phyloP scores from a whole-genome alignment of 169 alveolate species.

The Ichthyophthirius multifiliis region DNA sequence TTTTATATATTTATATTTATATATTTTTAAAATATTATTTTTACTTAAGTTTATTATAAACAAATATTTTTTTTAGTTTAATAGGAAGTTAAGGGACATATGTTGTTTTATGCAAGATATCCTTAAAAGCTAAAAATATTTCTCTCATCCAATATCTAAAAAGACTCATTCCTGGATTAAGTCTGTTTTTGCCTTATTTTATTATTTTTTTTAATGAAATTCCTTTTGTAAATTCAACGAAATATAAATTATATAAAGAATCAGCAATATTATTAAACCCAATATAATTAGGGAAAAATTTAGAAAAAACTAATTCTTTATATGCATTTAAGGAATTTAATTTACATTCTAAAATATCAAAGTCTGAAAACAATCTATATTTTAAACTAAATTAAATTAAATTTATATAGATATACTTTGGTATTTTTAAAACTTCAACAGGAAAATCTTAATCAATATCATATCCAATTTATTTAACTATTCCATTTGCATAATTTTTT shows the following conservation, averaged over 20 bases:
- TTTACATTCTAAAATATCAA: neutral
- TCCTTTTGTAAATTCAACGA: constrained; percentile 8
- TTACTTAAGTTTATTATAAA: neutral
- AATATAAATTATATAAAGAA: neutral
- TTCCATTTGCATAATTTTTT: constrained; percentile 8
- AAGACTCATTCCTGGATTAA: neutral
- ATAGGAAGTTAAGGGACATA: constrained; percentile 5
- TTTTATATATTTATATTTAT: neutral
- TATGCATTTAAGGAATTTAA: neutral
- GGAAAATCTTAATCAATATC: constrained; percentile 22
- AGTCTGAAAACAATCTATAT: constrained; percentile 3
- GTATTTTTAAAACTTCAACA: constrained; percentile 16
- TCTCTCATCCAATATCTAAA: constrained; percentile 24
- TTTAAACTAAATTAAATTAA: neutral
- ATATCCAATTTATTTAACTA: constrained; percentile 6
- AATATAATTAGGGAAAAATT: constrained; percentile 6
- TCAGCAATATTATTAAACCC: constrained; percentile 20
- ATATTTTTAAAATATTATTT: neutral
- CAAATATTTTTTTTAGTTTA: neutral
- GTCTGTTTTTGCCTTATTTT: neutral
- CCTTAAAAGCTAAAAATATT: constrained; percentile 17
- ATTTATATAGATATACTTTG: neutral
- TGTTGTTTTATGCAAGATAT: constrained; percentile 3
- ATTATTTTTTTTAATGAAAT: neutral
- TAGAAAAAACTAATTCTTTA: constrained; percentile 7